Conservation (phyloP, 208 protist genomes). For the Leptomonas seymouri region DNA sequence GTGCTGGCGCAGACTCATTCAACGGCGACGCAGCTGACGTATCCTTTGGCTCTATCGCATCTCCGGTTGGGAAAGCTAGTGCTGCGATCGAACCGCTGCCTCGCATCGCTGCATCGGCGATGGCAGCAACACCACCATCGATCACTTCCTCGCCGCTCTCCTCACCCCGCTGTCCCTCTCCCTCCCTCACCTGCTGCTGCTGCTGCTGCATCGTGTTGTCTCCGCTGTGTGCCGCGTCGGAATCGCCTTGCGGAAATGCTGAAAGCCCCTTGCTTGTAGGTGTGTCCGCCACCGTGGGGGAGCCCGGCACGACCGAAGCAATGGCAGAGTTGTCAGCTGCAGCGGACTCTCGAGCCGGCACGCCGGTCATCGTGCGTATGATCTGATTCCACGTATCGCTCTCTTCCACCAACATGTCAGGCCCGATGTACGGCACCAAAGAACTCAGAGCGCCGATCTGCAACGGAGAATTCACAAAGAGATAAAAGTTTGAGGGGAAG, state of each 20-base stretch:
- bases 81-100: too few species aligned
- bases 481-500: conserved; percentile 50
- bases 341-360: conserved; percentile 14
- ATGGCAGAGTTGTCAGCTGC: not conserved
- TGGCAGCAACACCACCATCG: too few species aligned
- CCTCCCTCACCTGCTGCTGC: not conserved
- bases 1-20: not conserved
- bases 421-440: conserved; percentile 48
- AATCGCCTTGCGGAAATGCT: not conserved
- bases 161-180: not conserved
- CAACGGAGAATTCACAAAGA: conserved; percentile 64
- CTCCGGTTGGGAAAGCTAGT: too few species aligned
- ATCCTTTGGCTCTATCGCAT: too few species aligned
- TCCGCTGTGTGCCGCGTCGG: not conserved
- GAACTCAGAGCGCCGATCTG: conserved; percentile 58
- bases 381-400: conserved; percentile 40
- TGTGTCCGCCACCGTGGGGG: not conserved
- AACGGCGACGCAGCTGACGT: not conserved
- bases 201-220: not conserved
- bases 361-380: conserved; percentile 27
- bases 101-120: too few species aligned
- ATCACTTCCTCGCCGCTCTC: too few species aligned
- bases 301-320: not conserved
- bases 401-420: conserved; percentile 31
- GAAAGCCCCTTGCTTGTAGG: conserved; percentile 12